Base-by-base conservation (phyloP, 257 asterid species). In the Gentiana macrophylla region DNA sequence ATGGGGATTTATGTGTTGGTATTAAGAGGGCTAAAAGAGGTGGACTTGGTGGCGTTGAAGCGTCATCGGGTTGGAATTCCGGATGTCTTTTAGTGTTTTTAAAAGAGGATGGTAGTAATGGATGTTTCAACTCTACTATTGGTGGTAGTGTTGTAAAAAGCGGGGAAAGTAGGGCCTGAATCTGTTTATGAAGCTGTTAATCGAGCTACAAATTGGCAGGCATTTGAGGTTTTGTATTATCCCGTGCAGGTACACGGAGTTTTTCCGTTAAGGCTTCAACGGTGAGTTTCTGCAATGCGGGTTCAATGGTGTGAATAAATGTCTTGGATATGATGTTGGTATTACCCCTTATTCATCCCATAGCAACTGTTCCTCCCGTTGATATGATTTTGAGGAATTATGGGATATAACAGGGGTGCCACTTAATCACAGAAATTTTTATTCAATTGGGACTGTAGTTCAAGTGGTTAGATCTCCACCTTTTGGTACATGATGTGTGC, bases 191-290 rank as follows among this genome's bases (percentile, higher is more conserved):
- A 79, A 65, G 80, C 86, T n/a, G 79, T 75, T 37, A 59, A 60
- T 52, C 70, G 76, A 63, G 86, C 81, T 45, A 71, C 76, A 32
- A 71, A 53, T 37, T 76, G 86, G 32, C 75, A 71, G 67, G 76
- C 89, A 12, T 81, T 81, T 41, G 86, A 78, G 61, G 79, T 76
- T 13, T 55, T 61, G 8, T 81, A 81, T 53, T 75, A 75, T 57
- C 88, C 0, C 60, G 80, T 52, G 75, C 85, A 12, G 76, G 77
- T 63, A 81, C 86, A 11, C 83, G 0, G 89, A 81, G 65, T 81
- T 78, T 49, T 78, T 68, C n/a, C 35, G 83, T 81, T 24, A 78
- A 64, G 77, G 83, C 78, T 1, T 76, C 89, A 10, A 59, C 73
- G 2, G 83, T 78, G 58, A 63, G 50, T 53, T 15, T 43, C 74